Base-by-base conservation (phyloP, 2,329 filamentous ascomycete genomes). In the Pseudopyricularia cyperi region DNA sequence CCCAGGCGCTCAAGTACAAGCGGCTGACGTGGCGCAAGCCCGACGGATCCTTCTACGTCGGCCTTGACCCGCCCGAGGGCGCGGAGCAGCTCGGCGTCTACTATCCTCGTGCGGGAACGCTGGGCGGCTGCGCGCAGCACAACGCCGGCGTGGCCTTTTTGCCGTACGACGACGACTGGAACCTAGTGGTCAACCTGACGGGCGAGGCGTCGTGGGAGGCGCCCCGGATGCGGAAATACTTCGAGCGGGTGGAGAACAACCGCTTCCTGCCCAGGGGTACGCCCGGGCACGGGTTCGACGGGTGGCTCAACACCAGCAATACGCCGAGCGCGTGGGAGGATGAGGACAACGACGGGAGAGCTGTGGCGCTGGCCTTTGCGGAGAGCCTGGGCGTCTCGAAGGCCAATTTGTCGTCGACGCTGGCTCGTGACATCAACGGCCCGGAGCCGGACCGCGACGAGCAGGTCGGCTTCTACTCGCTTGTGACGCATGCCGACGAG, bases 131-230 rank as follows among this genome's bases (percentile, higher is more conserved):
- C 62, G 74, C 76, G 1, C 72, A 75, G 5, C 81, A 85, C 39
- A 44, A 44, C 39, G 39, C 39, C 11, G 19, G 82, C 46, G 75
- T 84, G 48, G 70, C 74, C 15, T 68, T 82, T 26, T 74, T 79
- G 54, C 80, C 81, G 0, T 72, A 78, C 53, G 69, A 75, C 47
- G 74, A 71, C 28, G 82, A 85, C 62, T 85, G 76, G 65, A 68
- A 80, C 46, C 65, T 75, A 57, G 75, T 85, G 52, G 55, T 58
- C 3, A 63, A 65, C 12, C 59, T 83, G 28, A 85, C 81, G 2
- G 79, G 80, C 57, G 39, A 44, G 5, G 57, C 63, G 2, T 77
- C 76, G 0, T 85, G 81, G 80, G 64, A 67, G 0, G 68, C 79
- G 0, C 65, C 68, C 5, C 22, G 24, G 22, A 83, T 85, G 79